phyloP scores from a whole-genome alignment of 2,329 filamentous ascomycete species.

The Fusarium algeriense region DNA sequence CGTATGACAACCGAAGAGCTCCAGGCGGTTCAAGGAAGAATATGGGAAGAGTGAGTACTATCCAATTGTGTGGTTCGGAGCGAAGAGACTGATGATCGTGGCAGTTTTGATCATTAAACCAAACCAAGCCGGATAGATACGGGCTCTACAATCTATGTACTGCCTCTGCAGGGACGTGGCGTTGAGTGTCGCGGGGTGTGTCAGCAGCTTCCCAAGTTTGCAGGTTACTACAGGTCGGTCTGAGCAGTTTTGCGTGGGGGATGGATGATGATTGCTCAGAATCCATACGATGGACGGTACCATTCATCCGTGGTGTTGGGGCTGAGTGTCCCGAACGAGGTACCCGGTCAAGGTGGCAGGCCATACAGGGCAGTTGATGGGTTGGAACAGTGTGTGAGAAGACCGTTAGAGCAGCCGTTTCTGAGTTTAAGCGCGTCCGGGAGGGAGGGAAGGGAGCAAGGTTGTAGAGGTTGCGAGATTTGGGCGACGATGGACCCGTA shows the following conservation, averaged over 20 bases:
- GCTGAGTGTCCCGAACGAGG: constrained; percentile 40
- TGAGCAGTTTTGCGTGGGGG: constrained; percentile 41
- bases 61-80: constrained; percentile 10
- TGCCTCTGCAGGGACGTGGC: constrained; percentile 10
- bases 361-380: constrained; percentile 26
- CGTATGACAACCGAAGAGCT: constrained; percentile 90
- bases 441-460: constrained; percentile 12
- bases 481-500: constrained; percentile 22
- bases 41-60: constrained; percentile 81
- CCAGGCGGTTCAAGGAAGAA: constrained; percentile 85
- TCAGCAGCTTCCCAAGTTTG: constrained; percentile 41
- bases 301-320: constrained; percentile 40
- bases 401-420: constrained; percentile 19
- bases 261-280: constrained; percentile 42
- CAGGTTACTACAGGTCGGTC: constrained; percentile 43
- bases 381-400: constrained; percentile 18
- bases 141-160: constrained; percentile 1
- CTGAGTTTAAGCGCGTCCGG: constrained; percentile 18
- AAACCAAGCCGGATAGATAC: constrained; percentile 18
- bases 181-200: constrained; percentile 35
- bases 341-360: constrained; percentile 39
- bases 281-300: constrained; percentile 42
- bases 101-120: constrained; percentile 58
- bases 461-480: constrained; percentile 43
- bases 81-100: constrained; percentile 39